These are phyloP conservation scores for Pezicula carpinea DNA, from an alignment of 2,329 filamentous ascomycete genomes.

Conservation along the genomic window DNA sequence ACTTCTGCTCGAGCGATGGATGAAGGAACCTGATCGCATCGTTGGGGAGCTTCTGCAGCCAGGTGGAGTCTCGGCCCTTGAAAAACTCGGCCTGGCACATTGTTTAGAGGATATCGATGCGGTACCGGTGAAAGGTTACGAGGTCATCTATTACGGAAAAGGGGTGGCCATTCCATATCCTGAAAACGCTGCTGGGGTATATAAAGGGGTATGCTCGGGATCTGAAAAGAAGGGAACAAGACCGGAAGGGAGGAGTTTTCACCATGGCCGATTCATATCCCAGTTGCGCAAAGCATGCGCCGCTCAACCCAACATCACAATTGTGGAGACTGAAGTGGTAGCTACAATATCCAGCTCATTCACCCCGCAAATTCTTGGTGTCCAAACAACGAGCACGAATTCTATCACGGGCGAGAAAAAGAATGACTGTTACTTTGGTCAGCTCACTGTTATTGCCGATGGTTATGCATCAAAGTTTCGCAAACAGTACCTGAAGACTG, in stretches of 20 bases:
- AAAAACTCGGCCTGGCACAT: constrained; percentile 72
- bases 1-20: constrained; percentile 78
- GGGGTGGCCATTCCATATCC: constrained; percentile 78
- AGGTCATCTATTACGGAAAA: constrained; percentile 75
- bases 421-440: constrained; percentile 79
- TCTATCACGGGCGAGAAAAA: constrained; percentile 50
- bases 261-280: constrained; percentile 90
- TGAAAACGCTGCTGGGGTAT: constrained; percentile 40
- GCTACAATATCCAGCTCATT: constrained; percentile 67
- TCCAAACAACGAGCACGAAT: constrained; percentile 66
- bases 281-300: constrained; percentile 73
- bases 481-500: constrained; percentile 65
- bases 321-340: constrained; percentile 84
- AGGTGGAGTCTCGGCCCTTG: constrained; percentile 77
- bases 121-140: constrained; percentile 77
- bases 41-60: constrained; percentile 94
- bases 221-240: constrained; percentile 32
- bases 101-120: constrained; percentile 89
- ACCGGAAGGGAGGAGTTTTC: constrained; percentile 77
- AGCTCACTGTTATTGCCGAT: constrained; percentile 84
- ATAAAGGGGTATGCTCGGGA: constrained; percentile 11
- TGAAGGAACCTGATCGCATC: constrained; percentile 92
- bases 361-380: constrained; percentile 72
- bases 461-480: constrained; percentile 92
- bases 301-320: constrained; percentile 75